phyloP scores from a whole-genome alignment of 2,329 filamentous ascomycete genomes.

The Cryphonectria nitschkei region DNA sequence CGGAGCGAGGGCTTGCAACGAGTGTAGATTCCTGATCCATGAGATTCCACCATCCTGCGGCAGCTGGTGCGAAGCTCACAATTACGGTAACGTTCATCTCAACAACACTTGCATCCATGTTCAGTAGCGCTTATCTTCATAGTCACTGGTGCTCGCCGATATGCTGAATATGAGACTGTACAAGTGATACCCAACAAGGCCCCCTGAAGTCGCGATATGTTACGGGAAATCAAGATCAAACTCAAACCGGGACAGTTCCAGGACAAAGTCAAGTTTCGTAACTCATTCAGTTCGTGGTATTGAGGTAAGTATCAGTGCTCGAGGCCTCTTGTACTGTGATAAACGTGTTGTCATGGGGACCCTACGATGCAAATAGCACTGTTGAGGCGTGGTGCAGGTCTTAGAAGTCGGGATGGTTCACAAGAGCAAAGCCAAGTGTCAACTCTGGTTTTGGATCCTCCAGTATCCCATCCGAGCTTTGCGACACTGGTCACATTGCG shows the following conservation, averaged over 20 bases:
- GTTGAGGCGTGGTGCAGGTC: too few relatives aligned
- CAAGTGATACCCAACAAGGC: background rate
- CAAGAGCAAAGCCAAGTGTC: too few relatives aligned
- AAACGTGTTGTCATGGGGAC: too few relatives aligned
- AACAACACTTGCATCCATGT: background rate
- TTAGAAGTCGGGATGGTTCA: too few relatives aligned
- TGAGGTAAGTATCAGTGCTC: too few relatives aligned
- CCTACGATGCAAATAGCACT: too few relatives aligned
- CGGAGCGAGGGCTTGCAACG: background rate
- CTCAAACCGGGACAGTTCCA: background rate
- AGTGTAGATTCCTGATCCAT: background rate
- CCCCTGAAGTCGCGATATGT: background rate
- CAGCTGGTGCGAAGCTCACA: background rate
- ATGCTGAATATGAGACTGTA: background rate
- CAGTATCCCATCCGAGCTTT: too few relatives aligned
- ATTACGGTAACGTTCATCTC: conserved; percentile 1
- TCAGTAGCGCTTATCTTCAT: background rate
- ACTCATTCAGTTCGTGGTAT: too few relatives aligned
- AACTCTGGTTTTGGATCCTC: too few relatives aligned
- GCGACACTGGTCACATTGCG: too few relatives aligned
- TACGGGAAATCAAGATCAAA: background rate
- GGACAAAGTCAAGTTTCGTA: too few relatives aligned
- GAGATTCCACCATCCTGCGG: background rate
- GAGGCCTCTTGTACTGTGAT: too few relatives aligned
- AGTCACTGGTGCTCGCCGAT: background rate